Evolutionary conservation across 78 protist genomes (phyloP), one percentile per base, ranked within the genome.

Genomic region (Dictyostelium firmibasis): DNA sequence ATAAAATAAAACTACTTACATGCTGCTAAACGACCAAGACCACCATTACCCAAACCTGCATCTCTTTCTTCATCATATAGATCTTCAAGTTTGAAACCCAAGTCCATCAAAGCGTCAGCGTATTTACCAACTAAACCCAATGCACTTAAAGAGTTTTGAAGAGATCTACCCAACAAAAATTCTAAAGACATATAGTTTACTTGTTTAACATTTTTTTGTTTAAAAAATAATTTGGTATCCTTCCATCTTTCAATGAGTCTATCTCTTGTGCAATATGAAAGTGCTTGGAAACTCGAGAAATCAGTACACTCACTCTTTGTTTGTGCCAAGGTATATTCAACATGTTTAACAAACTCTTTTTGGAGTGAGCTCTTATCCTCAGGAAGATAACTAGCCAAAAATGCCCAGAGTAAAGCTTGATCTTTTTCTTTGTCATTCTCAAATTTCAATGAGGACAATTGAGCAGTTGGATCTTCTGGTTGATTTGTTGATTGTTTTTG

Each of bases 11-110:
- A n/a, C n/a, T n/a, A 44, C 53, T 44, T 44, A 84, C 99, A 99
- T 3, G 99, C 99, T n/a, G 99, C 99, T 7, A 97, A 72, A 38
- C 98, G 92, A 60, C 97, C 99, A n/a, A 98, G 97, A 47, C 99
- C 99, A 7, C 99, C 99, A 93, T 99, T 98, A 77, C 99, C 99
- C 9, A 99, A 97, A 47, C 98, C 99, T 0, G 99, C 99, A 62
- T 99, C 99, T 23, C 74, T 81, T 91, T 99, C 99, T 79, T 97
- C 93, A 78, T 93, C 98, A 14, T 92, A 84, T n/a, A 98, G 86
- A 23, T 95, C 96, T 85, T 98, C 99, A 10, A 97, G 29, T 33
- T 64, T 18, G 33, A 41, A 81, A 1, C 98, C 98, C 11, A 97
- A 85, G 3, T 96, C 92, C 50, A 13, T 47, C 16, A 97, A 43